phyloP scores from a whole-genome alignment of 495 filamentous ascomycete genomes.

The Pseudomonodictys pantanalensis region DNA sequence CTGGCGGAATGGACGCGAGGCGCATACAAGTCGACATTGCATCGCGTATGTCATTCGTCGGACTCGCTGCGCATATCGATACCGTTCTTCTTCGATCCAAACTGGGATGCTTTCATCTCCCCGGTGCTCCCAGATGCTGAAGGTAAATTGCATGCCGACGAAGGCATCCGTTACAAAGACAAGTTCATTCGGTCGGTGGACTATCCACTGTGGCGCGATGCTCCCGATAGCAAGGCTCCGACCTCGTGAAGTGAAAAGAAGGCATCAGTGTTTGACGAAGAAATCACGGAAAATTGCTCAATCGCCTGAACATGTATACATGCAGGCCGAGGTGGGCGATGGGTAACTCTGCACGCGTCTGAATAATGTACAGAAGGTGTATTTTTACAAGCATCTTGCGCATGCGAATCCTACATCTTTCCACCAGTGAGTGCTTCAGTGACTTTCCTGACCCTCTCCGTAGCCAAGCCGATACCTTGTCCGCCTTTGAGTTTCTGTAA shows the following conservation, averaged over 20 bases:
- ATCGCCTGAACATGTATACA: no score
- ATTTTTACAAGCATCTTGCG: no score
- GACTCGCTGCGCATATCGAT: constrained; percentile 11
- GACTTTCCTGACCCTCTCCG: constrained; percentile 60
- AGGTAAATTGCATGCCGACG: background rate
- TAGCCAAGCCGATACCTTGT: constrained; percentile 43
- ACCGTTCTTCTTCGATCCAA: constrained; percentile 12
- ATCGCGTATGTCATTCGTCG: constrained; percentile 2
- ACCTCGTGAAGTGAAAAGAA: no score
- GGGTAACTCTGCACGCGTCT: no score
- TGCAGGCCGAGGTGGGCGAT: no score
- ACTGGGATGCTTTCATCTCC: constrained; percentile 3
- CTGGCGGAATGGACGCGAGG: constrained; percentile 3
- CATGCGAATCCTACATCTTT: constrained; percentile 62
- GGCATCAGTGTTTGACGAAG: no score
- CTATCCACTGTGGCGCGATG: constrained; percentile 9
- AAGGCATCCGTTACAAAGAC: constrained; percentile 2
- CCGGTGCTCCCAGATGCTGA: constrained; percentile 3
- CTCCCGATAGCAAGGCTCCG: no score
- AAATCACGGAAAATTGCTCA: no score
- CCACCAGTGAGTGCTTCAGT: constrained; percentile 68
- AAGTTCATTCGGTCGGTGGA: constrained; percentile 4
- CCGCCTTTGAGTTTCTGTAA: constrained; percentile 36
- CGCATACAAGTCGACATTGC: constrained; percentile 6
- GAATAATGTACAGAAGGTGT: no score